Evolutionary conservation across 73 alveolate genomes (phyloP), one percentile per base, ranked within the genome.

Genomic region (Effrenium voratum): DNA sequence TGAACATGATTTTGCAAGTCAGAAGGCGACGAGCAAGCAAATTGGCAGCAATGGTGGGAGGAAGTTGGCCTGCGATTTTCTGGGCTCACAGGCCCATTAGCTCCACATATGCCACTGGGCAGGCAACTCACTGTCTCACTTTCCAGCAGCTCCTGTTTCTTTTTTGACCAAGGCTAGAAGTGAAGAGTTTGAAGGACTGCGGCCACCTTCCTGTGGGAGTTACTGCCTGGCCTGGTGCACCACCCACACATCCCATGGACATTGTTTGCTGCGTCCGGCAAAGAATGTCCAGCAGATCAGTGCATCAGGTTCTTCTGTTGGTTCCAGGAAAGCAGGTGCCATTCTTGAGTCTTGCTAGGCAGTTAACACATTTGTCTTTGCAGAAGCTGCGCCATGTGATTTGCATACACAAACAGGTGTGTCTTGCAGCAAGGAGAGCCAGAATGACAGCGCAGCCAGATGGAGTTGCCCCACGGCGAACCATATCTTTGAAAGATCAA

Each of bases 21-120:
- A n/a, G 4, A 28, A 76, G 86, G 87, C 38, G 87, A 76, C 41
- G 87, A 6, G 41, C 19, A 38, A 30, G 87, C 87, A 34, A 41
- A 76, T 44, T 76, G 87, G 87, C 50, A 76, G 60, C 36, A 44
- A 34, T 76, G 87, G 87, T 76, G 87, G 87, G 12, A 8, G 34
- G 87, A 76, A 60, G 30, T 76, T 4, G 87, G 87, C 59, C 59
- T 76, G 57, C 8, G 34, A 16, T 76, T 76, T 36, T 76, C 87
- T 1, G 41, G 41, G 40, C 38, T 76, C 40, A 76, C 87, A 19
- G 87, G 87, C n/a, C 87, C 87, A 0, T 16, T 41, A 40, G 87
- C 87, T 0, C 87, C 87, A 2, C 87, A 76, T 3, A 12, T 44
- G 87, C 19, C 41, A 6, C 60, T 76, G 60, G 1, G 76, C 76